These are phyloP conservation scores for Colletotrichum acutatum DNA, from an alignment of 2,329 filamentous ascomycete genomes.

Conservation along the genomic window DNA sequence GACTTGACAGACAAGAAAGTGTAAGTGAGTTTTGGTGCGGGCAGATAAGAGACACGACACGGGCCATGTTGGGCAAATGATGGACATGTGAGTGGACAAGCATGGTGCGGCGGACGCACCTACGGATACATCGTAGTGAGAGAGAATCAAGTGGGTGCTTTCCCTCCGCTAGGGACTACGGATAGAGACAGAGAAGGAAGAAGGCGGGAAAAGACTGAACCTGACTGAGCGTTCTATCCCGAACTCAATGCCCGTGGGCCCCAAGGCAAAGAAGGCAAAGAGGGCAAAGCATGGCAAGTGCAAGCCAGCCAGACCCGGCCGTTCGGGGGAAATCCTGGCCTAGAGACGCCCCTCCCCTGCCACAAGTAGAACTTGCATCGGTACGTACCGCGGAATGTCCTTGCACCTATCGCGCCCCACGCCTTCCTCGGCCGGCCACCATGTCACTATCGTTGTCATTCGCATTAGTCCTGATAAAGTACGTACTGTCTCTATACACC, in stretches of 20 bases:
- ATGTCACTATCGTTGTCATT: slow-evolving; percentile 31
- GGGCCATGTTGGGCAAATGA: slow-evolving; percentile 22
- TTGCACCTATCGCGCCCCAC: slow-evolving; percentile 29
- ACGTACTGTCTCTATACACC: slow-evolving; percentile 7
- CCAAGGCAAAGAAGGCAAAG: background rate
- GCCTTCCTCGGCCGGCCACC: slow-evolving; percentile 14
- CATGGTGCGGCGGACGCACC: slow-evolving; percentile 11
- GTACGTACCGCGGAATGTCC: slow-evolving; percentile 25
- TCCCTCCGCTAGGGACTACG: background rate
- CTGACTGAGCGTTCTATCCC: background rate
- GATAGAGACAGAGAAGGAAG: background rate
- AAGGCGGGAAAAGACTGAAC: background rate
- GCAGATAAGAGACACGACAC: slow-evolving; percentile 32
- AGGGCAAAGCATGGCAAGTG: background rate
- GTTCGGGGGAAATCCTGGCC: slow-evolving; percentile 25
- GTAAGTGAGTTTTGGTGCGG: slow-evolving; percentile 23
- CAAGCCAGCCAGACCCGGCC: slow-evolving; percentile 18
- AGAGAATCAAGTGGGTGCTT: background rate
- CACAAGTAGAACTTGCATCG: background rate
- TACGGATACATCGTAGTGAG: no score
- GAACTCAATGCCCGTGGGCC: background rate
- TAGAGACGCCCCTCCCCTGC: slow-evolving; percentile 1
- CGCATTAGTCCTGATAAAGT: slow-evolving; percentile 32
- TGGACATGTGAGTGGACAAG: slow-evolving; percentile 35
- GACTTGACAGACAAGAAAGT: slow-evolving; percentile 31